Conservation (phyloP, 257 asterid genomes). For the Sherardia arvensis region DNA sequence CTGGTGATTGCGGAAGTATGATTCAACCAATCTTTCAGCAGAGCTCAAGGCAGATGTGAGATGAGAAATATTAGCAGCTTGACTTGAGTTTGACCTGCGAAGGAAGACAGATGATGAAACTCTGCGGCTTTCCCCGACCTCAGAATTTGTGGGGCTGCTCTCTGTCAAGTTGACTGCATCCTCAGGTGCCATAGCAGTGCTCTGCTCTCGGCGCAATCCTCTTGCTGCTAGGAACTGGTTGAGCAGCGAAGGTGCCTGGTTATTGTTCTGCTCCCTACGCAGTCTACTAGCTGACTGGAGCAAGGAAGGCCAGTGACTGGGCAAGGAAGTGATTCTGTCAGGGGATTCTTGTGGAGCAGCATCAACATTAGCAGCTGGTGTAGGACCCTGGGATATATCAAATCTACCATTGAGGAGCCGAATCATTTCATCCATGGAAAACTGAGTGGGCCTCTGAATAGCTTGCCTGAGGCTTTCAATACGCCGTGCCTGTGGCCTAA, state of each 20-base stretch:
- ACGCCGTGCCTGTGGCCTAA: slow-evolving; percentile 57
- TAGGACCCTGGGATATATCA: slow-evolving; percentile 35
- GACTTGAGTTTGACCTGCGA: slow-evolving; percentile 53
- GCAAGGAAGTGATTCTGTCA: slow-evolving; percentile 57
- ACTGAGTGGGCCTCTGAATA: slow-evolving; percentile 55
- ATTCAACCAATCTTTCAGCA: slow-evolving; percentile 49
- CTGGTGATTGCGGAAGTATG: slow-evolving; percentile 41
- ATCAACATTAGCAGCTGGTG: slow-evolving; percentile 32
- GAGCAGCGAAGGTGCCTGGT: slow-evolving; percentile 29
- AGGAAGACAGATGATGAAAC: slow-evolving; percentile 51
- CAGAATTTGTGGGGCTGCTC: slow-evolving; percentile 39
- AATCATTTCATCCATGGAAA: slow-evolving; percentile 89
- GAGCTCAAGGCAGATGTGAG: slow-evolving; percentile 36
- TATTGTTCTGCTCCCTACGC: slow-evolving; percentile 45
- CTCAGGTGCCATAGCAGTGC: slow-evolving; percentile 30
- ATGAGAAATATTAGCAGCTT: slow-evolving; percentile 37
- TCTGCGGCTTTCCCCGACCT: slow-evolving; percentile 38
- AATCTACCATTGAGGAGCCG: slow-evolving; percentile 55
- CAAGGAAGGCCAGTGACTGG: no score
- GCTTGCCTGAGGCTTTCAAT: slow-evolving; percentile 59
- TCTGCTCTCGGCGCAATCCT: slow-evolving; percentile 68
- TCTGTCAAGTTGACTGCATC: slow-evolving; percentile 54
- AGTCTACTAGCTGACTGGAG: slow-evolving; percentile 64
- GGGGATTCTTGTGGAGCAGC: slow-evolving; percentile 46
- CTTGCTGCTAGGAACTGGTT: slow-evolving; percentile 66